phyloP scores from a whole-genome alignment of 2,329 filamentous ascomycete species.

The Sphaerostilbella broomeana region DNA sequence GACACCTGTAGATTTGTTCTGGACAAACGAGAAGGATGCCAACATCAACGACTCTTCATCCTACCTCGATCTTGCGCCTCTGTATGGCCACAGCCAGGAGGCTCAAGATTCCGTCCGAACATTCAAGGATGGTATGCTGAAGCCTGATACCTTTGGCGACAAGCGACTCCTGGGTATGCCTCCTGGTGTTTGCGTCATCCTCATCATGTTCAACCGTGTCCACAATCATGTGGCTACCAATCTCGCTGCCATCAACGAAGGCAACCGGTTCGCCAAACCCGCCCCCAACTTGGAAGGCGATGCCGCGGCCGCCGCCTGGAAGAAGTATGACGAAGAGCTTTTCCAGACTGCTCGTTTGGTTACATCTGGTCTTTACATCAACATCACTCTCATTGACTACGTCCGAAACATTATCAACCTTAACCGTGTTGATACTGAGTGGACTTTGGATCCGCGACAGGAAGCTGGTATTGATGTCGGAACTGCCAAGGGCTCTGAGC shows the following conservation, averaged over 20 bases:
- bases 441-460: conserved; percentile 72
- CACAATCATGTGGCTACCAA: conserved; percentile 82
- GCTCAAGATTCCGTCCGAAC: conserved; percentile 63
- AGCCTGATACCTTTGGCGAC: conserved; percentile 66
- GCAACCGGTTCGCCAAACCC: conserved; percentile 67
- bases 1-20: conserved; percentile 52
- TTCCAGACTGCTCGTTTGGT: conserved; percentile 75
- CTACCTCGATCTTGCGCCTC: conserved; percentile 63
- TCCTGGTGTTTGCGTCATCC: conserved; percentile 61
- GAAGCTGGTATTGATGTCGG: conserved; percentile 53
- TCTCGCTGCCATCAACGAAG: conserved; percentile 79
- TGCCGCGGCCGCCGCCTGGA: conserved; percentile 46
- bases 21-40: conserved; percentile 56
- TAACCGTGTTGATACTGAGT: conserved; percentile 57
- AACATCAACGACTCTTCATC: conserved; percentile 61
- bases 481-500: conserved; percentile 53
- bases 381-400: conserved; percentile 72
- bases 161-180: conserved; percentile 64
- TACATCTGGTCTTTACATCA: conserved; percentile 69
- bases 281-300: conserved; percentile 42
- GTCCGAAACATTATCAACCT: conserved; percentile 68
- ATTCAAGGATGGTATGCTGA: conserved; percentile 63
- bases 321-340: conserved; percentile 67
- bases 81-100: conserved; percentile 63
- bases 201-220: conserved; percentile 77